Evolutionary conservation across 2,329 filamentous ascomycete genomes (phyloP).

Genomic region (Davidsoniella neocaledoniae): DNA sequence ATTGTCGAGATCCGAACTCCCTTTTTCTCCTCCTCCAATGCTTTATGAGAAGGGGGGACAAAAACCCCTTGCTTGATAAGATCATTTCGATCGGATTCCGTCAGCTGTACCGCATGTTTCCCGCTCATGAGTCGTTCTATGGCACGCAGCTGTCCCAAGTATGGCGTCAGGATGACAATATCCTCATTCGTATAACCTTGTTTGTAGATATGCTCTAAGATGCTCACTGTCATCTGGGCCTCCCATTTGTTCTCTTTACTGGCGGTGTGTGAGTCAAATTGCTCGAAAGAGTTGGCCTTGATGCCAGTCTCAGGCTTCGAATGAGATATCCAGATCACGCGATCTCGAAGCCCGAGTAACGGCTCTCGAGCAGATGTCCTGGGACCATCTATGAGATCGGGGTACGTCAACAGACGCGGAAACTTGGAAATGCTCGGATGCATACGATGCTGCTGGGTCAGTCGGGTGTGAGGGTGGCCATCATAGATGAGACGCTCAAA

Average conservation of each 20-base stretch:
- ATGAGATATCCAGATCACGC: constrained; percentile 53
- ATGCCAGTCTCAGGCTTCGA: background rate
- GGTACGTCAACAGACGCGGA: constrained; percentile 43
- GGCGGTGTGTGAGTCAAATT: constrained; percentile 27
- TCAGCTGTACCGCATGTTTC: constrained; percentile 47
- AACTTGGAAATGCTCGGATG: constrained; percentile 48
- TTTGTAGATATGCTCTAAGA: constrained; percentile 50
- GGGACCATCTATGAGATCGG: constrained; percentile 37
- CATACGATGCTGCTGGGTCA: constrained; percentile 51
- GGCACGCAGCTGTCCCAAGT: constrained; percentile 49
- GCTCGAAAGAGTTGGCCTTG: no score
- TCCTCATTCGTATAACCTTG: constrained; percentile 52
- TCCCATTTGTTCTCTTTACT: constrained; percentile 45
- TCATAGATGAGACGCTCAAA: constrained; percentile 49
- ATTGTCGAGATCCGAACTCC: constrained; percentile 49
- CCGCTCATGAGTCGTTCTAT: constrained; percentile 34
- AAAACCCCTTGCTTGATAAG: constrained; percentile 40
- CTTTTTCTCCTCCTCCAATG: constrained; percentile 32
- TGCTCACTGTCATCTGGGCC: constrained; percentile 45
- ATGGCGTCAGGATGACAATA: constrained; percentile 54
- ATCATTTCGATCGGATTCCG: constrained; percentile 50
- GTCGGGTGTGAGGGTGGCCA: constrained; percentile 34
- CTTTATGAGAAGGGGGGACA: constrained; percentile 20
- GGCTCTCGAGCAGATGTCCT: constrained; percentile 29
- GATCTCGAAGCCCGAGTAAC: constrained; percentile 39